Evolutionary conservation across 2,329 filamentous ascomycete genomes (phyloP), one percentile per base, ranked within the genome.

Genomic region (Aspergillus pseudoglaucus): DNA sequence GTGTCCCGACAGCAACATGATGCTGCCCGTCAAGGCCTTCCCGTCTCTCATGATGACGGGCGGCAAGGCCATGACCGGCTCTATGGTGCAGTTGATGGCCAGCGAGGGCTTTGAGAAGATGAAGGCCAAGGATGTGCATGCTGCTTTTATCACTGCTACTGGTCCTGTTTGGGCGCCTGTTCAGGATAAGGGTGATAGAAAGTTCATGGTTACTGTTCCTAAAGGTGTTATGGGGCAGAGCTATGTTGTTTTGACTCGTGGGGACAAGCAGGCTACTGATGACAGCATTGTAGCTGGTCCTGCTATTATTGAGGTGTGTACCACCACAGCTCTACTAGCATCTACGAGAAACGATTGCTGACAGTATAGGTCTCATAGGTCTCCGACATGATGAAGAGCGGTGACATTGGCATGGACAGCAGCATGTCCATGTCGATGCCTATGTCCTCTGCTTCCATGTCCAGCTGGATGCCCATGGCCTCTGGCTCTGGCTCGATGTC

Each of bases 1-100:
- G 2, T 85, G 82, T 64, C 80, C 83, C 1, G 53, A 67, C 6
- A 69, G 65, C 55, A 83, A 83, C 61, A 66, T 74, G 0, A 54
- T 68, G 1, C 71, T 85, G 1, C 80, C 82, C 2, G 76, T 87
- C 60, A 81, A 75, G 66, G 76, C 80, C 0, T 84, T 84, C 67
- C 79, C 81, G 4, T 52, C 60, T 10, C 67, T 84, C 3, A 53
- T 60, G 2, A 48, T 55, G 46, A 47, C 8, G 25, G 37, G 50
- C 6, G 48, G 47, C 4, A 38, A 46, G 22, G 55, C 55, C 7
- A 56, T 53, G 48, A 55, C 40, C 25, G 52, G 54, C 17, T 55
- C 53, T 1, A 37, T 46, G 44, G 52, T 55, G 10, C 44, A 55
- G n/a, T 42, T 63, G 15, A 59, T 61, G 40, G 53, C 60, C 15